Conservation (phyloP, 352 stramenopile species). For the Phytophthora quininea region DNA sequence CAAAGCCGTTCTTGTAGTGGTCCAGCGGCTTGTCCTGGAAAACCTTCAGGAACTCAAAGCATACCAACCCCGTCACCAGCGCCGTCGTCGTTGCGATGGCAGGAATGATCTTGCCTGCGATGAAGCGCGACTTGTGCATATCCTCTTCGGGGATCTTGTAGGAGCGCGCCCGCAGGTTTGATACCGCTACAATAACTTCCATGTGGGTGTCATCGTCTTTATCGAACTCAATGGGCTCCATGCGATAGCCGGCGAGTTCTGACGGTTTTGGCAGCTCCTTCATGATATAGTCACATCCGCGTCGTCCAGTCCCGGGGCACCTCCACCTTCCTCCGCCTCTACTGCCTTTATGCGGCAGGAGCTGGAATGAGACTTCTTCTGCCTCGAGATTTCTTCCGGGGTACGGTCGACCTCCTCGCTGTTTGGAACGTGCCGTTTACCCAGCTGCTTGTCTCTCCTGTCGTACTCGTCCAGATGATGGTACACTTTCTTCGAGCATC, state of each 20-base stretch:
- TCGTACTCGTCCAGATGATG: too few relatives aligned
- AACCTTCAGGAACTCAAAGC: constrained; percentile 98
- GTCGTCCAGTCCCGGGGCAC: constrained; percentile 57
- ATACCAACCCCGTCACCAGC: constrained; percentile 98
- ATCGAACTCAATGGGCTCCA: constrained; percentile 97
- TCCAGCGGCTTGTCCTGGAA: constrained; percentile 92
- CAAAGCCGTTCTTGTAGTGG: constrained; percentile 98
- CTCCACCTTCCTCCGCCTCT: constrained; percentile 79
- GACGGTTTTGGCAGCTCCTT: constrained; percentile 82
- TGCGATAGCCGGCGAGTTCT: constrained; percentile 88
- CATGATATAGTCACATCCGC: constrained; percentile 80
- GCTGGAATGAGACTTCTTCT: too few relatives aligned
- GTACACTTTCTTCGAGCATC: too few relatives aligned
- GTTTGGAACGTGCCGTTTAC: too few relatives aligned
- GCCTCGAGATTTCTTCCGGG: too few relatives aligned
- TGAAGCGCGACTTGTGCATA: constrained; percentile 97
- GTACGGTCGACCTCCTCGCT: too few relatives aligned
- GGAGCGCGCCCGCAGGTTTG: constrained; percentile 96
- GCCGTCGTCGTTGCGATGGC: constrained; percentile 99
- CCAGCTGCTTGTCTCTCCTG: too few relatives aligned
- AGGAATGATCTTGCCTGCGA: constrained; percentile 99
- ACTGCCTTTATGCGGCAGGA: too few relatives aligned
- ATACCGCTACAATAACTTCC: constrained; percentile 97
- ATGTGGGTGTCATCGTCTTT: constrained; percentile 99
- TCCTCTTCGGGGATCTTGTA: constrained; percentile 99